These are phyloP conservation scores for Talaromyces sp. DNA, from an alignment of 2,329 filamentous ascomycete genomes.

Conservation along the genomic window DNA sequence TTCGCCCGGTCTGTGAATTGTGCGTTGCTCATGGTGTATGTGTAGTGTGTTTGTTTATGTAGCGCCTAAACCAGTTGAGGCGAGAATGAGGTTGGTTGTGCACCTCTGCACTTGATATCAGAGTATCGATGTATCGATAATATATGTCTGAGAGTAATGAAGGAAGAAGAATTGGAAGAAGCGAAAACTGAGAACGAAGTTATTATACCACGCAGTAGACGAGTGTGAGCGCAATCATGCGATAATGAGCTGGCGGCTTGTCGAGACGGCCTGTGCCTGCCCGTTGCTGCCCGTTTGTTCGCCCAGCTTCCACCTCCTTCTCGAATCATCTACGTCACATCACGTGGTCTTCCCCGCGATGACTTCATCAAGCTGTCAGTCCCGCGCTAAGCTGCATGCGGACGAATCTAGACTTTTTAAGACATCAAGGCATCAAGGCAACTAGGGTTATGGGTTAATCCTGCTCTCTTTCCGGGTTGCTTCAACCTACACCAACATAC, in stretches of 20 bases:
- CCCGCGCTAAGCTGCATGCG: not conserved
- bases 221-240: not conserved
- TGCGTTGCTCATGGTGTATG: conserved; percentile 39
- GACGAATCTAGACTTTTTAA: not conserved
- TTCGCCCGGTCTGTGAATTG: conserved; percentile 90
- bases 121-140: not conserved
- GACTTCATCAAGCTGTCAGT: not conserved
- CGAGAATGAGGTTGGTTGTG: not conserved
- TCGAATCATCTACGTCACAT: conserved; percentile 19
- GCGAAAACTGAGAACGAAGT: not conserved
- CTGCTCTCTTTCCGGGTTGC: not conserved
- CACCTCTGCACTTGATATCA: not conserved
- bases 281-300: conserved; percentile 15
- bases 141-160: not conserved
- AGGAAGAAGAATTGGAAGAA: not conserved
- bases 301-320: conserved; percentile 16
- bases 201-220: conserved; percentile 4
- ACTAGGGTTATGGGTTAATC: not conserved
- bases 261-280: not conserved
- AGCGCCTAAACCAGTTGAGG: not conserved
- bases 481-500: not conserved
- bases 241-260: not conserved
- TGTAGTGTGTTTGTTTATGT: not conserved
- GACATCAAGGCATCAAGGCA: not conserved
- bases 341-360: conserved; percentile 13